Evolutionary conservation across 1,139 yeast species (phyloP).

Genomic region (Barnettozyma hawaiiensis): DNA sequence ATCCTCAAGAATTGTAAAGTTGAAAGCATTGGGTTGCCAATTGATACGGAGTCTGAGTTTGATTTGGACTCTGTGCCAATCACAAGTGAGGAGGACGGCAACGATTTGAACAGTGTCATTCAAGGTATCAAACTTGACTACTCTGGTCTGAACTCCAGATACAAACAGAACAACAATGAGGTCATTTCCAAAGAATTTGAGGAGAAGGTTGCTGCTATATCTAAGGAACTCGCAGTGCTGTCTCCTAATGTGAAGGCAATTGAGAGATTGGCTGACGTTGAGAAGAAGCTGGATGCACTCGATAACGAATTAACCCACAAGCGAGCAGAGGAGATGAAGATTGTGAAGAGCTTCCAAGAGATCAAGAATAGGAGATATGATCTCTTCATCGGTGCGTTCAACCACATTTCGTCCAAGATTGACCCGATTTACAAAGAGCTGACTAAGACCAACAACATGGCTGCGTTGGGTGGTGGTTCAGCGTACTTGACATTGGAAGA

Average conservation of each 20-base stretch:
- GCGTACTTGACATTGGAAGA: slow-evolving; percentile 85
- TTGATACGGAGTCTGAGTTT: slow-evolving; percentile 5
- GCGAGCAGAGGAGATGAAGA: slow-evolving; percentile 53
- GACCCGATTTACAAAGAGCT: slow-evolving; percentile 84
- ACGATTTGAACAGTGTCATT: slow-evolving; percentile 34
- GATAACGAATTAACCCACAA: slow-evolving; percentile 63
- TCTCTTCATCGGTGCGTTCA: slow-evolving; percentile 65
- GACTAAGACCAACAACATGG: slow-evolving; percentile 51
- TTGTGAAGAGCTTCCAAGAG: slow-evolving; percentile 52
- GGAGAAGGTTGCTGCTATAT: slow-evolving; percentile 45
- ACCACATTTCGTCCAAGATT: slow-evolving; percentile 66
- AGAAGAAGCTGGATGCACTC: slow-evolving; percentile 50
- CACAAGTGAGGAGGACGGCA: slow-evolving; percentile 29
- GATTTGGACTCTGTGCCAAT: slow-evolving; percentile 26
- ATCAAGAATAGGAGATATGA: slow-evolving; percentile 57
- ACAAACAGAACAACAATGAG: slow-evolving; percentile 32
- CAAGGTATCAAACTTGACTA: slow-evolving; percentile 56
- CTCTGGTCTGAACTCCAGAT: slow-evolving; percentile 40
- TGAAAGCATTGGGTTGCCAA: slow-evolving; percentile 62
- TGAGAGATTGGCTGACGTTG: slow-evolving; percentile 70
- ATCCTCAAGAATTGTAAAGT: slow-evolving; percentile 70
- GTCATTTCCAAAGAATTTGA: slow-evolving; percentile 35
- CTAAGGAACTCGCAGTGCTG: slow-evolving; percentile 52
- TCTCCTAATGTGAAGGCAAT: slow-evolving; percentile 80
- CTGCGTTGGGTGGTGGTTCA: slow-evolving; percentile 79